Conservation (phyloP, 208 protist species). For the Leishmania tarentolae region DNA sequence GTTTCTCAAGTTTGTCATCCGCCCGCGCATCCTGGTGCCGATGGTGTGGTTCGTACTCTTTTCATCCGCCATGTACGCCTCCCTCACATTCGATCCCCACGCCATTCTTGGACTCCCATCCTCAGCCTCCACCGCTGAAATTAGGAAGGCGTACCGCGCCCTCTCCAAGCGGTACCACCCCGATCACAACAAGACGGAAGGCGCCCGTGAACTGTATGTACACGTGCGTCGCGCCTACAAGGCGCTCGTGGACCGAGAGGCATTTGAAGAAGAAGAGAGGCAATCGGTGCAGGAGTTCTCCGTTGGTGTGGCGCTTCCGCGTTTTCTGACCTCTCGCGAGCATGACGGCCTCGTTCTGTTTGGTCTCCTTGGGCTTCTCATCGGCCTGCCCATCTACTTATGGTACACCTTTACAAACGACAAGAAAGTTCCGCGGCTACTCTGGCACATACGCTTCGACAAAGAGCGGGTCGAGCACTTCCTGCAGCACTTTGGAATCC, state of each 20-base stretch:
- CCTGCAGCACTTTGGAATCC: slow-evolving; percentile 78
- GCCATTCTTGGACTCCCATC: slow-evolving; percentile 68
- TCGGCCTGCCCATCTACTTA: slow-evolving; percentile 63
- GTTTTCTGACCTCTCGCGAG: slow-evolving; percentile 86
- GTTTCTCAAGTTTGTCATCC: slow-evolving; percentile 87
- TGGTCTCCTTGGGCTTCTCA: slow-evolving; percentile 77
- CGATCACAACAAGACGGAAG: slow-evolving; percentile 91
- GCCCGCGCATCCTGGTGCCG: slow-evolving; percentile 80
- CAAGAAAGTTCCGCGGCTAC: slow-evolving; percentile 65
- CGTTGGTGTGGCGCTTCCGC: slow-evolving; percentile 88
- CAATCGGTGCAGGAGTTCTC: slow-evolving; percentile 73
- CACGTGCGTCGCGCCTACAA: slow-evolving; percentile 92
- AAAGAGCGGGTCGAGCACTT: slow-evolving; percentile 84
- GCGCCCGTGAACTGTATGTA: slow-evolving; percentile 86
- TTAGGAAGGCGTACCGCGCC: slow-evolving; percentile 87
- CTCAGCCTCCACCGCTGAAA: slow-evolving; percentile 69
- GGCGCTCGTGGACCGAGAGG: slow-evolving; percentile 89
- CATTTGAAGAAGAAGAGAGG: slow-evolving; percentile 89
- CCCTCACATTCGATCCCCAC: slow-evolving; percentile 89
- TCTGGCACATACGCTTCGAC: slow-evolving; percentile 79
- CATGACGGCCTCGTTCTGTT: slow-evolving; percentile 90
- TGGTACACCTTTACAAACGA: slow-evolving; percentile 85
- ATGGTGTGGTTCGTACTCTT: slow-evolving; percentile 84
- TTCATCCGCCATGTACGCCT: slow-evolving; percentile 88
- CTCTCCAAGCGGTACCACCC: slow-evolving; percentile 88